Evolutionary conservation across 768 basidiomycete genomes (phyloP), one percentile per base, ranked within the genome.

Genomic region (Kwoniella sp.): DNA sequence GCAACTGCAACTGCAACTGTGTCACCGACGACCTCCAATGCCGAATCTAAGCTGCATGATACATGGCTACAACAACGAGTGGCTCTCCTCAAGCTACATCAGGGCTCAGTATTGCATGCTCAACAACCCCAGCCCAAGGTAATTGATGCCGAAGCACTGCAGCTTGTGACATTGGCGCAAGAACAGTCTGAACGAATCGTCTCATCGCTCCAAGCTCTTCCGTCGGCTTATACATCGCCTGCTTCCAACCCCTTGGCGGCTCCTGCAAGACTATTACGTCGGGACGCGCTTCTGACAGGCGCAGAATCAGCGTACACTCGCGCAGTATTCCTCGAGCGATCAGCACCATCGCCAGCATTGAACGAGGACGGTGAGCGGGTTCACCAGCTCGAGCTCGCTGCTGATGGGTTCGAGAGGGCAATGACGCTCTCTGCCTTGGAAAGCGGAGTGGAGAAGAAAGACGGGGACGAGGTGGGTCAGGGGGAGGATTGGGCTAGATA

Each of bases 331-430:
- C 37, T 77, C 7, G 76, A 77, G 55, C 44, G 58, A n/a, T 55
- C 52, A 5, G n/a, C 26, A 8, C 47, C 52, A 5, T 9, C 26
- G 13, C 47, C 64, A 15, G n/a, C 29, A n/a, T 17, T n/a, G 9
- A 48, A 57, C 5, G 29, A 48, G 47, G 37, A 15, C 19, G 70
- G 55, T 9, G 53, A 61, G 49, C 47, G 60, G 25, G 3, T 65
- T 30, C 49, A 63, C 9, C 59, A 68, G 8, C 56, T 74, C 7
- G 72, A 74, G 21, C 37, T 60, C 1, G 72, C 74, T 2, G 64
- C 60, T 6, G 74, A 79, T 48, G 72, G 70, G 46, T 77, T 76
- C 36, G 73, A 78, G 44, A 40, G 68, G 17, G 78, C 78, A 1
- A 73, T 77, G 68, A 55, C 58, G 10, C 68, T 77, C 26, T 60